Base-by-base conservation (phyloP, 108 stramenopile genomes). In the Aurantiochytrium sp. region DNA sequence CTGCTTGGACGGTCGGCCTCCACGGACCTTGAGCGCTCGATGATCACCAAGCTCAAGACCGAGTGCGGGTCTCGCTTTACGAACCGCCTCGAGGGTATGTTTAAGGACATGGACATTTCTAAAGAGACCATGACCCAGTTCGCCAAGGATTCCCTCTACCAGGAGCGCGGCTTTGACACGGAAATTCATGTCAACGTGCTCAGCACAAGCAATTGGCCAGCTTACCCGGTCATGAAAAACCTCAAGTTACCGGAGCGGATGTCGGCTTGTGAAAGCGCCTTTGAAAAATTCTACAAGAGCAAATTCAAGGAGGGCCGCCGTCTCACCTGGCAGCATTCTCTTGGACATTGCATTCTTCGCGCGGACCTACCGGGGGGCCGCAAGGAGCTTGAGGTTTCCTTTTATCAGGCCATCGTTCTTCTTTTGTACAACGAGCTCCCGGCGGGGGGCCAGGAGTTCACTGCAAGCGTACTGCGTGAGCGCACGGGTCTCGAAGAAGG, bases 11-110 rank as follows among this genome's bases (percentile, higher is more conserved):
- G 95, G 43, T 93, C 95, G 35, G 95, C 96, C 25, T 93, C 92
- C 58, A 93, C 95, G 89, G 97, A 98, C 89, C 89, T 96, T 76
- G 99, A 99, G 92, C 93, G 93, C n/a, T 91, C 94, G 47, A 96
- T 98, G 91, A 93, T 98, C 72, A 93, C 94, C n/a, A 94, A 97
- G 76, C 94, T 99, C 72, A 98, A 99, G 94, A 94, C 96, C 23
- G 99, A 99, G 91, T 99, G 99, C 90, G 99, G 99, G 5, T 91
- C 95, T n/a, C 96, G 94, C 4, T 99, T 97, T 91, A 99, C 98
- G n/a, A 94, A 96, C 87, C 98, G 98, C 90, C 96, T 99, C 95
- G 99, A 99, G 90, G 99, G 99, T 23, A 99, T 99, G 99, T 99
- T 99, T 91, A 96, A 96, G 90, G 99, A 99, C 93, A 96, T 98